Base-by-base conservation (phyloP, 2,329 filamentous ascomycete species). In the Ophiostoma sp. region DNA sequence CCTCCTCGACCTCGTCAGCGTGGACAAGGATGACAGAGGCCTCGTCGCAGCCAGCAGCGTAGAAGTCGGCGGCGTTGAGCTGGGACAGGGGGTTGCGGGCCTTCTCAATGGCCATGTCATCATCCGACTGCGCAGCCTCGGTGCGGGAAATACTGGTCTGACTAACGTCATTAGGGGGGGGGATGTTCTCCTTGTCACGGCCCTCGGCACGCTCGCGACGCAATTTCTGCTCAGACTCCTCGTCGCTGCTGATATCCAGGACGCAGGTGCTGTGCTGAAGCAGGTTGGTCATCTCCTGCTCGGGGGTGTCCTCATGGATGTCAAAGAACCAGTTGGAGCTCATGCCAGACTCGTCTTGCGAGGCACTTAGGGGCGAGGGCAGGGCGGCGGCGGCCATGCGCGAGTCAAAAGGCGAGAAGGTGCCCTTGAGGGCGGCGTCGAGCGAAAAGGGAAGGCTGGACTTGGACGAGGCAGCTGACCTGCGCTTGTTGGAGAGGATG, bases 151-250 rank as follows among this genome's bases (percentile, higher is more conserved):
- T 36, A 16, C 80, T 79, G 0, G 85, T 87, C 74, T 89, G 84
- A 41, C 85, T 86, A 52, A 89, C 77, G 63, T 90, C 87, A 68
- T 86, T 85, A 2, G 79, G 76, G 1, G 94, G 94, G 4, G 94
- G 91, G 18, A 97, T 87, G 75, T 99, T 99, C 81, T 99, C 94
- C 82, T 99, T 99, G 75, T 92, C 91, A 44, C 87, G 83, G 63
- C 85, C 84, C 72, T 91, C 85, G 44, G 82, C 82, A 73, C 81
- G 76, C 75, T 82, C 84, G 72, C 78, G 78, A 66, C 74, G 79
- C 60, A 83, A 78, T 75, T 85, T 85, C 65, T 80, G 82, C 74
- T 85, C 83, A 41, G 80, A 84, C 77, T 93, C 90, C 76, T 97
- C 93, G 74, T 97, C 93, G 36, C 92, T 93, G 73, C 88, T 92